Evolutionary conservation across 257 asterid species (phyloP), one percentile per base, ranked within the genome.

Genomic region (Forsythia viridissima): DNA sequence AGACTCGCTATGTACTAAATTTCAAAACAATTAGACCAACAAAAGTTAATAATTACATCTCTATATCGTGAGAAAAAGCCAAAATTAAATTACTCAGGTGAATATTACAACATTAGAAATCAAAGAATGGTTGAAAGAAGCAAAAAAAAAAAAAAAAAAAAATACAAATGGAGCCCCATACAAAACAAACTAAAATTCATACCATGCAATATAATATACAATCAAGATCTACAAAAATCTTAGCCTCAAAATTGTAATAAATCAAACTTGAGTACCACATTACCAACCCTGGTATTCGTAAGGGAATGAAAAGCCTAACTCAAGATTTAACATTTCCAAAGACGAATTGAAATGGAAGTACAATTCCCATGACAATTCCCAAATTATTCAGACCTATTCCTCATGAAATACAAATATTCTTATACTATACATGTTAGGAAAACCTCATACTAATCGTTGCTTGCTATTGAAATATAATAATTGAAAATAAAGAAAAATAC

Each of bases 1-100:
- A 96, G 97, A 83, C 99, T 96, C 48, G 95, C 76, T 76, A 93
- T 87, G 69, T 91, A 92, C 99, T 96, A 75, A 39, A 78, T 36
- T 75, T 9, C 41, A 61, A 76, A 48, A 79, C 44, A 77, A 57
- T 59, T 15, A 71, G 44, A 84, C 65, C 59, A 82, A 37, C 78
- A 69, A 30, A 38, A 65, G 57, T 79, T 71, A 68, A 37, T 78
- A 44, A 37, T 44, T 30, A 70, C 20, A 51, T 12, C 59, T 5
- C 11, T 15, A 55, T 0, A n/a, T 9, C 11, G 34, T 30, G 11
- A 55, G 65, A 55, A 4, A 55, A 5, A 52, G 12, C n/a, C 57
- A 13, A 48, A 13, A 48, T 48, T 13, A 13, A 48, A 48, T 48
- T 48, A 48, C n/a, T 48, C 13, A 3, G 15, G n/a, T 1, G 15